Percentiles rank a stretch among this genome's conserved stretches.
Evolutionary conservation across 352 stramenopile species (phyloP).

Genomic region (Phytopythium litorale): DNA sequence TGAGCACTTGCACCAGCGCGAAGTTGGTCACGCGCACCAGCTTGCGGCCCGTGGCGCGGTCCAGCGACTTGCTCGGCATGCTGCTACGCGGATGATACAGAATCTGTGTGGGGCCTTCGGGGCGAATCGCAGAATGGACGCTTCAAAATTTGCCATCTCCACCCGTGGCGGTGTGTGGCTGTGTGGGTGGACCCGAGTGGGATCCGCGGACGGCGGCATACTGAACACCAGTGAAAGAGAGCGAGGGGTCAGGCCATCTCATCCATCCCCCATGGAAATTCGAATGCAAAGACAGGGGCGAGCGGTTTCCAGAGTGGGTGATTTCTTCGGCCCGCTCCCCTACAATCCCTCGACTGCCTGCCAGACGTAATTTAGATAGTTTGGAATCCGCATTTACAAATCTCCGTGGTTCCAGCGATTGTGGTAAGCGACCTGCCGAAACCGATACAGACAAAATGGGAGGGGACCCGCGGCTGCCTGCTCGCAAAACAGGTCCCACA

Average conservation of each 20-base stretch:
- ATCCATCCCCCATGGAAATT: background rate
- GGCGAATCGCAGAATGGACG: background rate
- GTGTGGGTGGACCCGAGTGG: no score
- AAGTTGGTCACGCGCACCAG: constrained; percentile 40
- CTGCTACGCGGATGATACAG: no score
- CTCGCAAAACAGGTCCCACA: background rate
- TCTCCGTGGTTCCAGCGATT: background rate
- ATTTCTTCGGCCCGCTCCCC: background rate
- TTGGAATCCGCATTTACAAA: background rate
- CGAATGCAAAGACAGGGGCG: background rate
- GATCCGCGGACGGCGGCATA: no score
- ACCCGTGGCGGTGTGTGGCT: no score
- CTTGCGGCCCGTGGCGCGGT: constrained; percentile 27
- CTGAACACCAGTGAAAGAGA: no score
- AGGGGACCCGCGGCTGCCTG: background rate
- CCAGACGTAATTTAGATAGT: background rate
- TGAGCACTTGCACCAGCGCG: constrained; percentile 36
- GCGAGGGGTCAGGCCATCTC: background rate
- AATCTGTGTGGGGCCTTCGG: background rate
- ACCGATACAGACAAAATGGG: background rate
- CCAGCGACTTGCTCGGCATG: constrained; percentile 7
- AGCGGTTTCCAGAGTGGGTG: background rate
- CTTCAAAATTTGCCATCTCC: background rate
- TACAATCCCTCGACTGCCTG: background rate
- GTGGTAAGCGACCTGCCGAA: background rate